Evolutionary conservation across 2,329 filamentous ascomycete species (phyloP).

Genomic region (Fusarium verrucosum): DNA sequence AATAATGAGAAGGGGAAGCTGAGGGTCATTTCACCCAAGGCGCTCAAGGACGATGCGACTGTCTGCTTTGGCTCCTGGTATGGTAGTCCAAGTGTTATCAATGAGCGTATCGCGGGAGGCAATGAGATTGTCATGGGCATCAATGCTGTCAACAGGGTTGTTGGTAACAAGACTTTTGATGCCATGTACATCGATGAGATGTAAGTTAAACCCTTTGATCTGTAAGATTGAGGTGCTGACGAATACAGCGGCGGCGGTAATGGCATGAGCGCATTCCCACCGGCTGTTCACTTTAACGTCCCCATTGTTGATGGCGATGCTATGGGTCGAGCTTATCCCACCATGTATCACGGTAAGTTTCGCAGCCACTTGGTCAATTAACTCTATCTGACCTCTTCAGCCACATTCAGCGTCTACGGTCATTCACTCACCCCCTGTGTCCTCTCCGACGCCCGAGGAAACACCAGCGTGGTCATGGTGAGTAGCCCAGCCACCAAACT

Average conservation of each 20-base stretch:
- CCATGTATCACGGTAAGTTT: constrained; percentile 48
- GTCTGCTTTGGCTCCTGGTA: constrained; percentile 58
- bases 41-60: constrained; percentile 50
- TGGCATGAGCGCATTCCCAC: constrained; percentile 49
- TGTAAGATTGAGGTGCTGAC: not conserved
- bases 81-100: constrained; percentile 54
- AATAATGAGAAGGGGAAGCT: constrained; percentile 49
- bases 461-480: constrained; percentile 47
- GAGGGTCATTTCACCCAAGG: constrained; percentile 52
- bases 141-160: constrained; percentile 48
- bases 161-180: constrained; percentile 47
- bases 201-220: constrained; percentile 35
- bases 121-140: constrained; percentile 51
- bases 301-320: constrained; percentile 51
- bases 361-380: accelerated
- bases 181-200: constrained; percentile 52
- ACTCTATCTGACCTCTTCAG: constrained; percentile 21
- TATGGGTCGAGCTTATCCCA: constrained; percentile 53
- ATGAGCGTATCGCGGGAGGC: constrained; percentile 50
- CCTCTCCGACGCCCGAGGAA: constrained; percentile 51
- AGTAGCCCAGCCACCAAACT: not conserved
- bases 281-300: constrained; percentile 49
- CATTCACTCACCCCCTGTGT: constrained; percentile 50
- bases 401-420: constrained; percentile 52
- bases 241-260: constrained; percentile 50